Conservation (phyloP, 371 early-diverging fungal genomes). For the Rhizomucor miehei region DNA sequence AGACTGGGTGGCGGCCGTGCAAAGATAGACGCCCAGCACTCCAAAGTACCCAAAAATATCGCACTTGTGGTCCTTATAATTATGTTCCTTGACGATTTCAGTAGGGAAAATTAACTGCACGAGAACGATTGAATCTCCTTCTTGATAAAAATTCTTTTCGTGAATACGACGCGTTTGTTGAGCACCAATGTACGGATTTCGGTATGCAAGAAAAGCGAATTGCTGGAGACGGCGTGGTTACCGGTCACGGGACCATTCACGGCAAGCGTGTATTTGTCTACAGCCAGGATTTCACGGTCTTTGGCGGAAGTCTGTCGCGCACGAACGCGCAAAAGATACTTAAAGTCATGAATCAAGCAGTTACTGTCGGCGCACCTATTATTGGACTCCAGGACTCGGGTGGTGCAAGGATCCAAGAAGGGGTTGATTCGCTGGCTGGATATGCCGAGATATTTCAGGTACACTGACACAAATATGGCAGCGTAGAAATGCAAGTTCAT, state of each 20-base stretch:
- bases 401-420: slow-evolving; percentile 97
- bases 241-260: slow-evolving; percentile 92
- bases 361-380: slow-evolving; percentile 92
- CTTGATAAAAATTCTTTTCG: slow-evolving; percentile 85
- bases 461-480: slow-evolving; percentile 2
- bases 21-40: not conserved
- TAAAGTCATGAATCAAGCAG: slow-evolving; percentile 95
- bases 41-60: not conserved
- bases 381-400: slow-evolving; percentile 97
- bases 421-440: slow-evolving; percentile 94
- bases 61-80: too few relatives aligned
- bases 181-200: slow-evolving; percentile 93
- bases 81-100: too few relatives aligned
- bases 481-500: not conserved
- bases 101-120: slow-evolving; percentile 94
- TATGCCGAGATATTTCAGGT: slow-evolving; percentile 95
- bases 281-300: slow-evolving; percentile 93
- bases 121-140: slow-evolving; percentile 88
- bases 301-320: slow-evolving; percentile 88
- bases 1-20: not conserved
- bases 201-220: slow-evolving; percentile 86
- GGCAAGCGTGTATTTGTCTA: slow-evolving; percentile 92
- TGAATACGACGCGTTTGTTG: slow-evolving; percentile 94
- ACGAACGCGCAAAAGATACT: slow-evolving; percentile 92
- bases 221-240: slow-evolving; percentile 95